These are phyloP conservation scores for Cladosporium halotolerans DNA, from an alignment of 2,329 filamentous ascomycete species.

Conservation along the genomic window DNA sequence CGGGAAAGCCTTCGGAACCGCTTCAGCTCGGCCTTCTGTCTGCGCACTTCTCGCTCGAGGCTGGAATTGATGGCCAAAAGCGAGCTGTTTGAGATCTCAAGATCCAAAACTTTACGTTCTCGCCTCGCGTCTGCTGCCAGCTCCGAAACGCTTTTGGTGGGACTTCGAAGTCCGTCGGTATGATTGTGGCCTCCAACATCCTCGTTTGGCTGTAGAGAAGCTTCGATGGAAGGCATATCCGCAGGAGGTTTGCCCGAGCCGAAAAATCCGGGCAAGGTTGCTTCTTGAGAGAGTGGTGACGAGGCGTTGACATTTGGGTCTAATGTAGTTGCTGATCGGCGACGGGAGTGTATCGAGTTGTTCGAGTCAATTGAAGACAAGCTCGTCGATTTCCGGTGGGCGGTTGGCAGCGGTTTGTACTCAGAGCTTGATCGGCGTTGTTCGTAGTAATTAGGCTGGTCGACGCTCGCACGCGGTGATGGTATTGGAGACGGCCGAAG, in stretches of 20 bases:
- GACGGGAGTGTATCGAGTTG: conserved; percentile 27
- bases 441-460: not conserved
- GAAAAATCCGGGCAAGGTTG: conserved; percentile 12
- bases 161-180: conserved; percentile 23
- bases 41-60: conserved; percentile 81
- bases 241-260: conserved; percentile 14
- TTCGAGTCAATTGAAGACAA: conserved; percentile 42
- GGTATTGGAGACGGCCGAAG: conserved; percentile 19
- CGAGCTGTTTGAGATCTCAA: conserved; percentile 95
- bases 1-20: conserved; percentile 80
- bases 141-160: conserved; percentile 55
- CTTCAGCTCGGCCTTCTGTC: conserved; percentile 82
- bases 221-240: conserved; percentile 22
- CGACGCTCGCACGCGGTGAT: not conserved
- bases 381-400: conserved; percentile 33
- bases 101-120: conserved; percentile 89
- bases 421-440: conserved; percentile 3
- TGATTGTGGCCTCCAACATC: not conserved
- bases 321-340: conserved; percentile 23
- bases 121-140: conserved; percentile 80
- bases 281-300: conserved; percentile 8
- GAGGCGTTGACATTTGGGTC: conserved; percentile 4
- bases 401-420: conserved; percentile 12
- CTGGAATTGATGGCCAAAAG: conserved; percentile 92
- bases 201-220: conserved; percentile 17